Percentiles rank a stretch among this genome's conserved stretches.
phyloP scores from a whole-genome alignment of 371 early-diverging fungal species.

The Capniomyces stellatus region DNA sequence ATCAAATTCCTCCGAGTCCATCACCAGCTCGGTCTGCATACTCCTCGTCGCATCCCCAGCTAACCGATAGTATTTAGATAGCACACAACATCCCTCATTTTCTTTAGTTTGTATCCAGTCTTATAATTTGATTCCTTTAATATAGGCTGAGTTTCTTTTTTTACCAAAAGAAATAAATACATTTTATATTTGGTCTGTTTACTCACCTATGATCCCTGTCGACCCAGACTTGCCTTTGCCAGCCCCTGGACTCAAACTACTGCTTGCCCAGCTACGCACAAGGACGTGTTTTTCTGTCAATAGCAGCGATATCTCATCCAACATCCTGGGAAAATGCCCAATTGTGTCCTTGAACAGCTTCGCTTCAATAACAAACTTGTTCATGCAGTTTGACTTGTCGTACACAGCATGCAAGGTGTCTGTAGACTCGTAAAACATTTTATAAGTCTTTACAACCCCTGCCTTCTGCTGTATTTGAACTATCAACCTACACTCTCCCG shows the following conservation, averaged over 20 bases:
- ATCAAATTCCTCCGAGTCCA: conserved; percentile 27
- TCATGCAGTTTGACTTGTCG: conserved; percentile 21
- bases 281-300: conserved; percentile 13
- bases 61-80: no score
- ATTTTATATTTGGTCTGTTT: no score
- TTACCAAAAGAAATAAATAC: no score
- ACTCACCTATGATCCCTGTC: not conserved
- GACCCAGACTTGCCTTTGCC: conserved; percentile 5
- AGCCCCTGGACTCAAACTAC: conserved; percentile 4
- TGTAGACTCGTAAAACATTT: conserved; percentile 31
- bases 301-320: conserved; percentile 36
- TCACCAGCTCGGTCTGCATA: conserved; percentile 23
- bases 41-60: conserved; percentile 12
- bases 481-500: conserved; percentile 27
- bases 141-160: no score
- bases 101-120: no score
- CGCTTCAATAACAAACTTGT: conserved; percentile 27
- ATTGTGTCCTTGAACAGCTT: conserved; percentile 33
- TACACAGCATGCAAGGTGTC: conserved; percentile 32
- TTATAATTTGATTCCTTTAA: no score
- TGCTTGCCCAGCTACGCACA: conserved; percentile 29
- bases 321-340: conserved; percentile 28
- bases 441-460: conserved; percentile 35
- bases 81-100: no score
- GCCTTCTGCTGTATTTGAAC: conserved; percentile 32